Base-by-base conservation (phyloP, 169 alveolate genomes). In the Besnoitia besnoiti region DNA sequence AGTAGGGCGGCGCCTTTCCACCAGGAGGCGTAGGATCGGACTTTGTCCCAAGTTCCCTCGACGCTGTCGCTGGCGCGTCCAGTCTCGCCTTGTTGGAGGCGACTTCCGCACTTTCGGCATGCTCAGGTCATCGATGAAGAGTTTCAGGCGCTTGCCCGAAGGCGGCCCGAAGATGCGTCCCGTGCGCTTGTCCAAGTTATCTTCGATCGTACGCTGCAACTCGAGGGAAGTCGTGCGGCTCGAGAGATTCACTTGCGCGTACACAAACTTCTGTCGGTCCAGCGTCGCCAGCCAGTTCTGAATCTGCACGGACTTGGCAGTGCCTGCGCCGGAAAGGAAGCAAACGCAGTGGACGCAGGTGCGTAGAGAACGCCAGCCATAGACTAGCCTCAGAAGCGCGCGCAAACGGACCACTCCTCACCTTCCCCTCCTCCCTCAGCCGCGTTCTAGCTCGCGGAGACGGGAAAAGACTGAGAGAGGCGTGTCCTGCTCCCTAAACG, bases 91-190 rank as follows among this genome's bases (percentile, higher is more conserved):
- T 55, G 12, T 5, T 19, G 4, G 33, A n/a, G 3, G 67, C 24
- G 67, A 7, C 16, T 49, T 19, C 30, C 91, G 47, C 49, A 93
- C 95, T 85, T 96, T 97, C 21, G 99, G 99, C 99, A 98, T 97
- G 93, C 98, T 97, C 90, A 97, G 94, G 93, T 98, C 99, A 94
- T 98, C 99, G 77, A 98, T 96, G 92, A 97, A 98, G 55, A 98
- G 95, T 49, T 98, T 96, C 55, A 98, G 95, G 90, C 96, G 94
- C 93, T 98, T 98, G 61, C 99, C 99, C 76, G 98, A 94, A 55
- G 97, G 96, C 0, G 99, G 99, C 47, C 99, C 99, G 90, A 96
- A 97, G 89, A 96, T 95, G 46, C 98, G 95, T 73, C 98, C 98
- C 30, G 98, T 95, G 91, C 99, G 95, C 96, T 98, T 98, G 95